These are phyloP conservation scores for Phytophthora idaei DNA, from an alignment of 352 stramenopile species.

Conservation along the genomic window DNA sequence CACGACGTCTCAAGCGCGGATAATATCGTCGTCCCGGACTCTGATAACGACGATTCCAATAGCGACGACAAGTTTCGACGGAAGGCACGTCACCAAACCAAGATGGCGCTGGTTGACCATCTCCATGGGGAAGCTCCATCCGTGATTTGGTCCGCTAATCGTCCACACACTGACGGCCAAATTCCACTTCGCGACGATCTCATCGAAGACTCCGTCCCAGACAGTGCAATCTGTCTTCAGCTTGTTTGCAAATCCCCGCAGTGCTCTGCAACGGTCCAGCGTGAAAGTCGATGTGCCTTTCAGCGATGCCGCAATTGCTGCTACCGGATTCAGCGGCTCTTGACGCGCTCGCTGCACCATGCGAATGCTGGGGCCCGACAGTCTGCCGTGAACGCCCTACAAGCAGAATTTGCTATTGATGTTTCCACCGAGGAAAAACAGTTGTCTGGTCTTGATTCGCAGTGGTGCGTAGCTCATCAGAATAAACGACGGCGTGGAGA, in stretches of 20 bases:
- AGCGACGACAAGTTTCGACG: slow-evolving; percentile 62
- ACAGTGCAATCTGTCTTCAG: slow-evolving; percentile 13
- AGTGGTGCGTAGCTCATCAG: slow-evolving; percentile 44
- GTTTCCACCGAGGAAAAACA: slow-evolving; percentile 1
- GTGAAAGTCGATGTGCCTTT: slow-evolving; percentile 52
- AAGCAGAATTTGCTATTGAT: slow-evolving; percentile 26
- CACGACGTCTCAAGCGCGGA: slow-evolving; percentile 5
- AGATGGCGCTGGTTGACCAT: slow-evolving; percentile 53
- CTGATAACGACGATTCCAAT: slow-evolving; percentile 28
- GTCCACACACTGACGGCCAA: slow-evolving; percentile 18
- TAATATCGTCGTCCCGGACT: background rate
- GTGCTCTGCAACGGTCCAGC: slow-evolving; percentile 43
- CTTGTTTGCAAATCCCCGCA: slow-evolving; percentile 38
- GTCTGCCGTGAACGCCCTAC: slow-evolving; percentile 24
- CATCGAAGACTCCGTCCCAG: slow-evolving; percentile 1
- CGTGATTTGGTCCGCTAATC: slow-evolving; percentile 67
- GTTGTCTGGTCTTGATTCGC: background rate
- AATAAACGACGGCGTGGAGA: slow-evolving; percentile 44
- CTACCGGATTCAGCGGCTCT: slow-evolving; percentile 65
- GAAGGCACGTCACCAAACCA: slow-evolving; percentile 65
- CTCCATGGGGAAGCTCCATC: slow-evolving; percentile 44
- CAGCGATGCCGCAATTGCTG: slow-evolving; percentile 66
- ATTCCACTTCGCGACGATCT: slow-evolving; percentile 13
- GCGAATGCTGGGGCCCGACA: slow-evolving; percentile 28
- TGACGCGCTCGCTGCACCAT: slow-evolving; percentile 33